A percentile compares a stretch with the other conserved stretches of the same genome.
Conservation (phyloP, 441 rosid genomes). For the Jatropha podagrica region DNA sequence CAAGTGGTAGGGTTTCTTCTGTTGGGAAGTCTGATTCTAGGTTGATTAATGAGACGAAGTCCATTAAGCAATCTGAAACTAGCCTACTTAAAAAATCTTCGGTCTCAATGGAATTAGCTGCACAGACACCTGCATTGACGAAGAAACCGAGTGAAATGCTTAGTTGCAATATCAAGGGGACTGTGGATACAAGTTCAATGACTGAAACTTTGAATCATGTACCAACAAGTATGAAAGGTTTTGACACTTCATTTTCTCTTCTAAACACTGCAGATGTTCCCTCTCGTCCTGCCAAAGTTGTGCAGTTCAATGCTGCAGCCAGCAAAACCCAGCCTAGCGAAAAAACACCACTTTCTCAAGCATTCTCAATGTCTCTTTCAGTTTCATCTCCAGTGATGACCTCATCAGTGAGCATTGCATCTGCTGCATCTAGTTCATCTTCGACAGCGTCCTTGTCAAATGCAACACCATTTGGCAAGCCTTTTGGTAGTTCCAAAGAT, state of each 20-base stretch:
- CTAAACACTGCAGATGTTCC: slow-evolving; percentile 33
- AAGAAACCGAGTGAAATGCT: slow-evolving; percentile 42
- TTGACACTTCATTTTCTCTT: slow-evolving; percentile 32
- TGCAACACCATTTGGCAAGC: slow-evolving; percentile 34
- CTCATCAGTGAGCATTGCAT: slow-evolving; percentile 31
- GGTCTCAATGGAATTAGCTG: slow-evolving; percentile 27
- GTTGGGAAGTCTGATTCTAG: slow-evolving; percentile 35
- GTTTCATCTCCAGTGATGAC: slow-evolving; percentile 42
- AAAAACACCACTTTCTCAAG: slow-evolving; percentile 34
- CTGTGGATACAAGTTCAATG: slow-evolving; percentile 29
- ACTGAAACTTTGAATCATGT: slow-evolving; percentile 33
- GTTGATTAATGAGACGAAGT: slow-evolving; percentile 33
- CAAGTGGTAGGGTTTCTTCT: slow-evolving; percentile 29
- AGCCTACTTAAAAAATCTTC: slow-evolving; percentile 30
- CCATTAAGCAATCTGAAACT: slow-evolving; percentile 41
- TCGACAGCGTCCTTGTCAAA: slow-evolving; percentile 37
- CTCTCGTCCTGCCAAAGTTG: slow-evolving; percentile 33
- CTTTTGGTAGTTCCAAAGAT: slow-evolving; percentile 32
- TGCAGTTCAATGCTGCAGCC: slow-evolving; percentile 31
- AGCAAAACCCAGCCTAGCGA: slow-evolving; percentile 48
- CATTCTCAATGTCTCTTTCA: slow-evolving; percentile 37
- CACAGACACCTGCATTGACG: slow-evolving; percentile 28
- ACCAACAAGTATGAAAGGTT: slow-evolving; percentile 30
- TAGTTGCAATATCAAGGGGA: slow-evolving; percentile 34
- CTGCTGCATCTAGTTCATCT: slow-evolving; percentile 33